Evolutionary conservation across 2,329 filamentous ascomycete species (phyloP), one percentile per base, ranked within the genome.

Genomic region (Sporothrix pallida): DNA sequence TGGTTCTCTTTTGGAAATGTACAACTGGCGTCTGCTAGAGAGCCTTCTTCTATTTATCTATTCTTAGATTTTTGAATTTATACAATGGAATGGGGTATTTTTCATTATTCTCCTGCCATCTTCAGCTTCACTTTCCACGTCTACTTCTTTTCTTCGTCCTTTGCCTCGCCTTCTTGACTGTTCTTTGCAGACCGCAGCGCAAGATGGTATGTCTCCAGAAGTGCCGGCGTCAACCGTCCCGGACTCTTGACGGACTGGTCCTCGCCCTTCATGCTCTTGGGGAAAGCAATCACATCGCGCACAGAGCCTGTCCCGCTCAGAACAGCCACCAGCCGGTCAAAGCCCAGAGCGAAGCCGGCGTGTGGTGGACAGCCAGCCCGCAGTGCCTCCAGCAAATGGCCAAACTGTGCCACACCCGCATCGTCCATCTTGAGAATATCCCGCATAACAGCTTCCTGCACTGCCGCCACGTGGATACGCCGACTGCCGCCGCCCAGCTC

Each of bases 241-340:
- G 96, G 96, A 75, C 93, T 93, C 78, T 89, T 90, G 2, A 97
- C 93, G 81, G 97, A 88, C 73, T 90, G 82, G 83, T 99, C 96
- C 79, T 97, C 93, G 0, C 96, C 95, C 80, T 91, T 94, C 75
- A 94, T 94, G 75, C 90, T 95, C 85, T 99, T 99, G 0, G 96
- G 97, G 79, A 99, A 99, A 0, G 95, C 95, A 81, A 99, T 98
- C 1, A 99, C 95, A 83, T 99, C 95, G 74, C 93, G 86, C 2
- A 99, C 92, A 1, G 92, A 94, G 12, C 92, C 87, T 46, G 88
- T 91, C 1, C 91, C 92, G 26, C 92, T 88, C 86, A 99, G 88
- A 0, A 97, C 84, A 0, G 95, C 92, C 54, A 96, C 87, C 68
- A 99, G 82, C 3, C 96, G 87, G 81, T 99, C 96, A 80, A 98